Evolutionary conservation across 306 rosid genomes (phyloP).

Genomic region (Prunus davidiana): DNA sequence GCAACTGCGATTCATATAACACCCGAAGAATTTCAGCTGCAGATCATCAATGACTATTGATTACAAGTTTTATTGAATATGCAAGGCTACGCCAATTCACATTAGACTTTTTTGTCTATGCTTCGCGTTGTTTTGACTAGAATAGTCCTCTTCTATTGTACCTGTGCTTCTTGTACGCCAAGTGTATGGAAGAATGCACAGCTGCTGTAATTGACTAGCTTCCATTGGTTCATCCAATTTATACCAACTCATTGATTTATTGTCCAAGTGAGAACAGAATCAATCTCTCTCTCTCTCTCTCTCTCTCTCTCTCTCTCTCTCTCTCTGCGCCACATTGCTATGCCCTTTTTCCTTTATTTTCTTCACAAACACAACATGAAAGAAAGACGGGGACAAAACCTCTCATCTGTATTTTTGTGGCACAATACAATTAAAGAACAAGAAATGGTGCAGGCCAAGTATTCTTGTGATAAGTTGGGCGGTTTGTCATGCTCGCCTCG

Average conservation of each 20-base stretch:
- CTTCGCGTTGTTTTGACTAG: not conserved
- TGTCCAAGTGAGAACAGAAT: not conserved
- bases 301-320: no score
- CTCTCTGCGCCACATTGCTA: no score
- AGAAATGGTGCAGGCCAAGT: no score
- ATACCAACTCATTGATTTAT: not conserved
- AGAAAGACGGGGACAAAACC: no score
- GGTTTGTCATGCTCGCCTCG: no score
- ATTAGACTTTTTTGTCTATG: not conserved
- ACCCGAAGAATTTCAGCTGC: constrained; percentile 56
- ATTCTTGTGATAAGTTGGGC: no score
- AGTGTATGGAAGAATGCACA: not conserved
- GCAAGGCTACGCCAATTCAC: not conserved
- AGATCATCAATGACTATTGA: not conserved
- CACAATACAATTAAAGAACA: no score
- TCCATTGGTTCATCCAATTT: not conserved
- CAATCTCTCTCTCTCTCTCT: no score
- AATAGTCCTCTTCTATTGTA: not conserved
- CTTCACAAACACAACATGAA: no score
- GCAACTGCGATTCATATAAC: constrained; percentile 58
- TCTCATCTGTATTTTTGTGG: no score
- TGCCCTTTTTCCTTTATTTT: no score
- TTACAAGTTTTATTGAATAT: not conserved
- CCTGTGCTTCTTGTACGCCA: not conserved
- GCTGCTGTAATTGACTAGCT: not conserved